These are phyloP conservation scores for Termitomyces sp. DNA, from an alignment of 768 basidiomycete genomes.

Conservation along the genomic window DNA sequence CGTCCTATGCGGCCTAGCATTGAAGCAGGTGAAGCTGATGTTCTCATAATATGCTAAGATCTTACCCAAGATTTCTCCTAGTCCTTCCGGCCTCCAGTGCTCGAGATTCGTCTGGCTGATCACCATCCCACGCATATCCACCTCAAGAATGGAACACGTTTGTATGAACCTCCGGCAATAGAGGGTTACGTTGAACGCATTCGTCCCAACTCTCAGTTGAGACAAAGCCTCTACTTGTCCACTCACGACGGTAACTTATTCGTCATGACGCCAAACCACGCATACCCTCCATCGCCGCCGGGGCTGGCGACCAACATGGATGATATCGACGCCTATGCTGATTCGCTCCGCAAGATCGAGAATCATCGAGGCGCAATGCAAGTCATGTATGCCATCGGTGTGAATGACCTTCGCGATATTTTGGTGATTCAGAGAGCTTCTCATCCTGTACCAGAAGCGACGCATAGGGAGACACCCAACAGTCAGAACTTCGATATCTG, in stretches of 20 bases:
- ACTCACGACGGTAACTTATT: slow-evolving; percentile 75
- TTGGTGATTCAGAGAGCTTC: slow-evolving; percentile 58
- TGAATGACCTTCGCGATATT: slow-evolving; percentile 70
- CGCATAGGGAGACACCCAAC: slow-evolving; percentile 27
- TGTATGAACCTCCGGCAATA: slow-evolving; percentile 73
- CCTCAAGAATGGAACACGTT: slow-evolving; percentile 36
- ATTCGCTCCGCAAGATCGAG: slow-evolving; percentile 45
- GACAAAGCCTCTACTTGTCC: slow-evolving; percentile 60
- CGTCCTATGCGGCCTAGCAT: slow-evolving; percentile 69
- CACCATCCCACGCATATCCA: slow-evolving; percentile 52
- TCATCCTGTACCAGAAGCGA: slow-evolving; percentile 32
- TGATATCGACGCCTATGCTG: slow-evolving; percentile 22
- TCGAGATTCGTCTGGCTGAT: slow-evolving; percentile 71
- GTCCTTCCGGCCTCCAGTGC: slow-evolving; percentile 39
- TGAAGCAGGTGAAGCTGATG: slow-evolving; percentile 51
- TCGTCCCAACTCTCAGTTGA: slow-evolving; percentile 48
- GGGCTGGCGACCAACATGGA: slow-evolving; percentile 31
- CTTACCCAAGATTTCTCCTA: slow-evolving; percentile 7
- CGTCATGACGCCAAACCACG: slow-evolving; percentile 39
- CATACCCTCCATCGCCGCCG: slow-evolving; percentile 69
- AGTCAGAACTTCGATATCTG: slow-evolving; percentile 26
- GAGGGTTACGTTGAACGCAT: slow-evolving; percentile 85
- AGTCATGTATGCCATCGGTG: slow-evolving; percentile 57
- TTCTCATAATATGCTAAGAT: not conserved
- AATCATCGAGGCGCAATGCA: slow-evolving; percentile 58